These are phyloP conservation scores for Boletus subcaerulescens DNA, from an alignment of 768 basidiomycete genomes.

Conservation along the genomic window DNA sequence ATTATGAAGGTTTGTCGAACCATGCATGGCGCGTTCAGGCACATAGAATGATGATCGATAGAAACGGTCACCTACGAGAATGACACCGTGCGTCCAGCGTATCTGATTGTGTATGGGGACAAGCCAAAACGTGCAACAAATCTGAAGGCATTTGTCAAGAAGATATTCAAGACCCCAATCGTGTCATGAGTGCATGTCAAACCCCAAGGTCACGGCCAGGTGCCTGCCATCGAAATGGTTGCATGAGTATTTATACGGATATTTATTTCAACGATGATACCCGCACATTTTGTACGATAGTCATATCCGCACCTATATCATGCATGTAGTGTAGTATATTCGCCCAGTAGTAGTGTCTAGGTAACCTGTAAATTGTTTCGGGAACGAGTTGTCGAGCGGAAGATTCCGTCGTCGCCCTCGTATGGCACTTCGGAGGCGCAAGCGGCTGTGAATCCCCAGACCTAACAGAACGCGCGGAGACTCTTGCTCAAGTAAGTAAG, in stretches of 20 bases:
- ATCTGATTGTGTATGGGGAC: conserved; percentile 57
- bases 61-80: conserved; percentile 68
- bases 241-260: conserved; percentile 9
- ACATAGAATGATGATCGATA: conserved; percentile 5
- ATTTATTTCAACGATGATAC: conserved; percentile 11
- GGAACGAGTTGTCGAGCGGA: too few relatives aligned
- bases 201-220: neutral
- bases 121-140: conserved; percentile 17
- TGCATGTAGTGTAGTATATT: conserved; percentile 7
- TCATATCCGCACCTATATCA: conserved; percentile 6
- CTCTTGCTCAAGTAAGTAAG: too few relatives aligned
- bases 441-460: neutral
- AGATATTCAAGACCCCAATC: conserved; percentile 32
- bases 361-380: neutral
- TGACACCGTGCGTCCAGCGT: conserved; percentile 66
- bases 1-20: conserved; percentile 46
- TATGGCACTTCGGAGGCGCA: too few relatives aligned
- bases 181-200: conserved; percentile 18
- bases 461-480: too few relatives aligned
- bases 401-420: too few relatives aligned
- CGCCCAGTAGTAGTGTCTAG: neutral
- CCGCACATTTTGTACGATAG: conserved; percentile 18
- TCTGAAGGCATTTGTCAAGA: conserved; percentile 28
- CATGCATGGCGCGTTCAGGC: neutral
- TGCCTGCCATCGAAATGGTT: neutral